A percentile compares a stretch with the other conserved stretches of the same genome.
These are phyloP conservation scores for Podaxis sp. DNA, from an alignment of 768 basidiomycete genomes.

Conservation along the genomic window DNA sequence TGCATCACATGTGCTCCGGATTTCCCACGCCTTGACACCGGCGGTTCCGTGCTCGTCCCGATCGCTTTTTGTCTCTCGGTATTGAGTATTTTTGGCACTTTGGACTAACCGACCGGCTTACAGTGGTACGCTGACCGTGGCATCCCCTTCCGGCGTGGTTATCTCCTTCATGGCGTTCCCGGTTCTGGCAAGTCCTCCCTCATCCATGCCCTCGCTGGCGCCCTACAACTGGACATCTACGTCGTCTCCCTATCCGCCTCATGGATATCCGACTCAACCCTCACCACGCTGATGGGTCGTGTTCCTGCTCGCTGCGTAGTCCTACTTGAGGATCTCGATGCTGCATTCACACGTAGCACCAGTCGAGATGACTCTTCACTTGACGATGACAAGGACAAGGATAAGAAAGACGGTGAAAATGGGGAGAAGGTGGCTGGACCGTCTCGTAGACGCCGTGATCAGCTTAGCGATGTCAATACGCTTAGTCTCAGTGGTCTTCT, in stretches of 20 bases:
- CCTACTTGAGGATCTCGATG: slow-evolving; percentile 87
- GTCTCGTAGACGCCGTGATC: slow-evolving; percentile 41
- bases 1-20: slow-evolving; percentile 4
- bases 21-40: slow-evolving; percentile 3
- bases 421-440: slow-evolving; percentile 18
- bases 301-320: slow-evolving; percentile 85
- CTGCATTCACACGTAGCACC: slow-evolving; percentile 78
- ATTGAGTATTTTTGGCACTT: neutral
- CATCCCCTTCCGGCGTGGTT: slow-evolving; percentile 87
- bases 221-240: slow-evolving; percentile 88
- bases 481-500: slow-evolving; percentile 77
- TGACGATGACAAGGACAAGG: slow-evolving; percentile 38
- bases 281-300: slow-evolving; percentile 82
- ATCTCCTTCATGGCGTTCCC: slow-evolving; percentile 78
- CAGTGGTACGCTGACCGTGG: slow-evolving; percentile 94
- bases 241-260: slow-evolving; percentile 82
- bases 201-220: slow-evolving; percentile 84
- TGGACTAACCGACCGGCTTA: neutral
- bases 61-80: neutral
- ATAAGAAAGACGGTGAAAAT: slow-evolving; percentile 28
- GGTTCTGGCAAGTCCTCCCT: slow-evolving; percentile 85
- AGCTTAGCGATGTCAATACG: slow-evolving; percentile 75
- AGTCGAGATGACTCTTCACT: slow-evolving; percentile 53
- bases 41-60: neutral
- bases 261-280: slow-evolving; percentile 85